Conservation (phyloP, 1,284 basidiomycete species). For the Hemileia vastatrix region DNA sequence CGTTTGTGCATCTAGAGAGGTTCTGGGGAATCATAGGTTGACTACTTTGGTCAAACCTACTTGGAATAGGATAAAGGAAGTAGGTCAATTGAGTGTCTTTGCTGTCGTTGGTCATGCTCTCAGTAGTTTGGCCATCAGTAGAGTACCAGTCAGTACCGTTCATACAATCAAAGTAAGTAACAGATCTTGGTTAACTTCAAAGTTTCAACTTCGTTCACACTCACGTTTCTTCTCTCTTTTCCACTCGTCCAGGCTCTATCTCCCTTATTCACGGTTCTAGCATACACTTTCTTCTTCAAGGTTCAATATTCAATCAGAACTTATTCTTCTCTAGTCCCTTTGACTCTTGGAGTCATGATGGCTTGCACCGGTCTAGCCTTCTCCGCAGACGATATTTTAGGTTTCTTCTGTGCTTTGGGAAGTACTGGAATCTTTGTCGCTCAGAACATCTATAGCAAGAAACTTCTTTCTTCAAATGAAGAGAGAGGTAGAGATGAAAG, state of each 20-base stretch:
- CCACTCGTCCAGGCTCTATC: slow-evolving; percentile 34
- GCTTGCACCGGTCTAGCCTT: slow-evolving; percentile 38
- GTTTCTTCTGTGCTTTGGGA: slow-evolving; percentile 16
- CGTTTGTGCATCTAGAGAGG: slow-evolving; percentile 28
- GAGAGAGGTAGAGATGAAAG: neutral
- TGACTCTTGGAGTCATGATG: slow-evolving; percentile 41
- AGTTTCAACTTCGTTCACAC: neutral
- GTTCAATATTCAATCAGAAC: slow-evolving; percentile 36
- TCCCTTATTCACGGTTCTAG: slow-evolving; percentile 41
- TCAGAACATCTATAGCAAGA: slow-evolving; percentile 43
- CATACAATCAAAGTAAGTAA: slow-evolving; percentile 35
- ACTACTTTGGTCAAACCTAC: slow-evolving; percentile 29
- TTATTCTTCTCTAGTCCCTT: slow-evolving; percentile 37
- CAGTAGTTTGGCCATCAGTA: slow-evolving; percentile 33
- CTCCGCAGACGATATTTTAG: slow-evolving; percentile 26
- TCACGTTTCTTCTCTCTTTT: slow-evolving; percentile 3
- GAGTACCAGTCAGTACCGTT: slow-evolving; percentile 40
- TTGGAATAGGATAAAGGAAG: slow-evolving; percentile 28
- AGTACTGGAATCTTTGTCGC: slow-evolving; percentile 36
- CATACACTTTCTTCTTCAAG: slow-evolving; percentile 36
- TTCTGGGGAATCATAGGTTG: slow-evolving; percentile 28
- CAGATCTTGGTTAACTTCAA: neutral
- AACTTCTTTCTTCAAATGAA: slow-evolving; percentile 28
- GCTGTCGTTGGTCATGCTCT: slow-evolving; percentile 40
- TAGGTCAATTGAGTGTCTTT: slow-evolving; percentile 38